Percentiles rank a stretch among this genome's conserved stretches.
Conservation (phyloP, 148 eudicot species). For the Chenopodium quinoa region DNA sequence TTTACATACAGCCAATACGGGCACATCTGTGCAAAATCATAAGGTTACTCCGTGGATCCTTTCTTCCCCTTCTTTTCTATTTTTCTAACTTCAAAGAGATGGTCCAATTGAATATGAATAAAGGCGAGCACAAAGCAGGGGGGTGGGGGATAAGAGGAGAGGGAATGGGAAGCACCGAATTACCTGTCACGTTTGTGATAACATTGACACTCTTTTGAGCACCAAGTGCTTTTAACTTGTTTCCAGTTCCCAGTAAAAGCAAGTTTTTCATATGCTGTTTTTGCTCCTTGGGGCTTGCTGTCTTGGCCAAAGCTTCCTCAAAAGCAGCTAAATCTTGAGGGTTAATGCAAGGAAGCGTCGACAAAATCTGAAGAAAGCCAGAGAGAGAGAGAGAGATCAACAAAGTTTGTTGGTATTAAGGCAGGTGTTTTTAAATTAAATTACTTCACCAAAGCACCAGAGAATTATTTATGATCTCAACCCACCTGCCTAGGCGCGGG, state of each 20-base stretch:
- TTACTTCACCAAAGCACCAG: neutral
- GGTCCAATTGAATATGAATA: too few species aligned
- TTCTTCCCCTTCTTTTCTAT: neutral
- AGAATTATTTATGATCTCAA: neutral
- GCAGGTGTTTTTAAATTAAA: neutral
- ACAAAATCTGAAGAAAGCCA: constrained; percentile 59
- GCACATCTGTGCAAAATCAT: neutral
- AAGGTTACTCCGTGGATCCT: neutral
- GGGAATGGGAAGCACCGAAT: constrained; percentile 18
- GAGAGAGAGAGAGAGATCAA: neutral
- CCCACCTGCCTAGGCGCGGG: constrained; percentile 90
- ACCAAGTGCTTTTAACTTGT: constrained; percentile 85
- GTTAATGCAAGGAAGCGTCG: constrained; percentile 70
- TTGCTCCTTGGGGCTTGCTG: constrained; percentile 91
- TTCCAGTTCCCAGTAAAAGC: constrained; percentile 72
- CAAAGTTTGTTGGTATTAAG: neutral
- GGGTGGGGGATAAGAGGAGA: neutral
- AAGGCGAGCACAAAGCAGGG: too few species aligned
- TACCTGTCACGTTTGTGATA: constrained; percentile 88
- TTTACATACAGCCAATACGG: neutral
- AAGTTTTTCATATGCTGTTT: constrained; percentile 91
- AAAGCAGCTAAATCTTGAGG: constrained; percentile 81
- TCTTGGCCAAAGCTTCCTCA: constrained; percentile 90
- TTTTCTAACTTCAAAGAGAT: too few species aligned
- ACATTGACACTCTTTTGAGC: constrained; percentile 76